Conservation (phyloP, 1,284 basidiomycete species). For the Malassezia psittaci region DNA sequence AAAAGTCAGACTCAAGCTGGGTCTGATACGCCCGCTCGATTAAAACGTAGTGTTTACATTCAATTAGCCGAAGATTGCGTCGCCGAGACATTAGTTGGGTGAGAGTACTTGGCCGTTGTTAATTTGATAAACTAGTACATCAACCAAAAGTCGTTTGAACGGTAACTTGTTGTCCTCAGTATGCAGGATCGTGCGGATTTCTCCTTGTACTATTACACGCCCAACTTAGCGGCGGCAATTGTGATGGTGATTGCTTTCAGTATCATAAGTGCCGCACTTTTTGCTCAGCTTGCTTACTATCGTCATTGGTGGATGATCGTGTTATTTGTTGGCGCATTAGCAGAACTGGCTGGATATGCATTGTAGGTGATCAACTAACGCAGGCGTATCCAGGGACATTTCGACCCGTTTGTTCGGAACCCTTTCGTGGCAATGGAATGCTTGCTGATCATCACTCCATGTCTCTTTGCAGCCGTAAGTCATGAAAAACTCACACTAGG, state of each 20-base stretch:
- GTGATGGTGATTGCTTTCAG: slow-evolving; percentile 17
- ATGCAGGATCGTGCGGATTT: not conserved
- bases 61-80: too few relatives aligned
- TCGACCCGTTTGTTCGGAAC: slow-evolving; percentile 10
- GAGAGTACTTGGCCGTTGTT: too few relatives aligned
- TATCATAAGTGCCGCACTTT: slow-evolving; percentile 6
- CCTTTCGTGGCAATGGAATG: slow-evolving; percentile 26
- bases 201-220: slow-evolving; percentile 17
- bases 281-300: slow-evolving; percentile 5
- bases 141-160: too few relatives aligned
- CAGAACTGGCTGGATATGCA: slow-evolving; percentile 16
- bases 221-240: slow-evolving; percentile 12
- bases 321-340: slow-evolving; percentile 17
- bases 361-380: slow-evolving; percentile 8
- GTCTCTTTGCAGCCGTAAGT: slow-evolving; percentile 25
- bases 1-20: too few relatives aligned
- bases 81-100: too few relatives aligned
- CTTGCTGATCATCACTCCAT: slow-evolving; percentile 26
- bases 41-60: too few relatives aligned
- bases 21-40: too few relatives aligned
- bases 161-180: too few relatives aligned
- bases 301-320: slow-evolving; percentile 21
- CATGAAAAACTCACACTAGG: not conserved
- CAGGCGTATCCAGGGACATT: slow-evolving; percentile 23
- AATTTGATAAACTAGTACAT: too few relatives aligned